Base-by-base conservation (phyloP, 305 asterid genomes). In the Fraxinus nigra region DNA sequence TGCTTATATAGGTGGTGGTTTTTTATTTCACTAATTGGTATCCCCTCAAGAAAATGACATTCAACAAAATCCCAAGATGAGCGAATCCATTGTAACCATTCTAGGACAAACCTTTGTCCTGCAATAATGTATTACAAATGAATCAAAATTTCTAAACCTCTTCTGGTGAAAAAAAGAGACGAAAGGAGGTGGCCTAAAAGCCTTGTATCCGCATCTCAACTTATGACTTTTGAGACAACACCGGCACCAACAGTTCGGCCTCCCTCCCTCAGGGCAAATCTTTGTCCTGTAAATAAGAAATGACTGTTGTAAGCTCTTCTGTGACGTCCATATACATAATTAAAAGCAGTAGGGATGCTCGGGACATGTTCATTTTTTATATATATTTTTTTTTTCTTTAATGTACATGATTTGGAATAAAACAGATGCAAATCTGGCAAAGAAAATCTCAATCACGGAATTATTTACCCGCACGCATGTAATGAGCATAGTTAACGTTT, bases 211-310 rank as follows among this genome's bases (percentile, higher is more conserved):
- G 0, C 34, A 24, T 65, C 86, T 93, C 87, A 96, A 82, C 94
- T 90, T 9, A 94, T 80, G 26, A 94, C 98, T 86, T 96, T 93
- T 0, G 99, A 89, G 85, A 96, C 97, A 32, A 96, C 99, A 56
- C 99, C 99, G 69, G 99, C 99, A 74, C 99, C 99, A 75, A 96
- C 97, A 10, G 99, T 96, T 78, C 99, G 88, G 22, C 99, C 99
- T 81, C 99, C 99, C 84, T 96, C 99, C 84, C 99, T 91, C 86
- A 96, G 84, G 77, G 99, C 99, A 86, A 96, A 96, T 90, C 99
- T 89, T 96, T 96, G 99, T 69, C 99, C 99, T 96, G 94, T 61
- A 82, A 76, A 51, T 65, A 24, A 65, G 35, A 26, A 10, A n/a
- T 8, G 32, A 13, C 5, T 1, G 34, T 11, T 24, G 20, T 65